Percentiles rank a stretch among this genome's conserved stretches.
Evolutionary conservation across 2,329 filamentous ascomycete genomes (phyloP).

Genomic region (Penicillium vulpinum): DNA sequence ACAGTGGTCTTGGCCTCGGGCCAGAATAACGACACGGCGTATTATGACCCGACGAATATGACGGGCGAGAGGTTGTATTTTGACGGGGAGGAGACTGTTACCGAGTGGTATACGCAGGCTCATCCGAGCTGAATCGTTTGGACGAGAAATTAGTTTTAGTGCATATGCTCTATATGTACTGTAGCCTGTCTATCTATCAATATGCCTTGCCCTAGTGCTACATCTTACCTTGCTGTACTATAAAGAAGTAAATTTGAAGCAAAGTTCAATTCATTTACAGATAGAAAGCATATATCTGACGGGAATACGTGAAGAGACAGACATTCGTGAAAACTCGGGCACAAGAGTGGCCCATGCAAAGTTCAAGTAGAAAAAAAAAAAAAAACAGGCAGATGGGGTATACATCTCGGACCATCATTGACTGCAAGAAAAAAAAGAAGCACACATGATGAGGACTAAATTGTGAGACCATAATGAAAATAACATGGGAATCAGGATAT

Average conservation of each 20-base stretch:
- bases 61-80: too few relatives aligned
- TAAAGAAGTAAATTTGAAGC: background rate
- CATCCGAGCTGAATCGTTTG: too few relatives aligned
- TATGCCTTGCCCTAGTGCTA: too few relatives aligned
- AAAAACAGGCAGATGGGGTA: constrained; percentile 20
- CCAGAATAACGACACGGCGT: too few relatives aligned
- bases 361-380: constrained; percentile 4
- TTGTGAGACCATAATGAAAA: background rate
- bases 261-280: constrained; percentile 9
- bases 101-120: too few relatives aligned
- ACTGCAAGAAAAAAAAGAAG: constrained; percentile 12
- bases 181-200: too few relatives aligned
- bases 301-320: constrained; percentile 3
- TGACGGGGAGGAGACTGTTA: too few relatives aligned
- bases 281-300: constrained; percentile 3
- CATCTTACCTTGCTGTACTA: too few relatives aligned
- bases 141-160: too few relatives aligned
- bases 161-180: too few relatives aligned
- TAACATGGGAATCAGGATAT: constrained; percentile 11
- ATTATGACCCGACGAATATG: too few relatives aligned
- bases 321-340: background rate
- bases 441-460: background rate
- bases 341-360: constrained; percentile 8
- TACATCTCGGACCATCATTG: constrained; percentile 23
- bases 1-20: too few relatives aligned